Evolutionary conservation across 1,284 basidiomycete genomes (phyloP), one percentile per base, ranked within the genome.

Genomic region (Trichosporon coremiiforme): DNA sequence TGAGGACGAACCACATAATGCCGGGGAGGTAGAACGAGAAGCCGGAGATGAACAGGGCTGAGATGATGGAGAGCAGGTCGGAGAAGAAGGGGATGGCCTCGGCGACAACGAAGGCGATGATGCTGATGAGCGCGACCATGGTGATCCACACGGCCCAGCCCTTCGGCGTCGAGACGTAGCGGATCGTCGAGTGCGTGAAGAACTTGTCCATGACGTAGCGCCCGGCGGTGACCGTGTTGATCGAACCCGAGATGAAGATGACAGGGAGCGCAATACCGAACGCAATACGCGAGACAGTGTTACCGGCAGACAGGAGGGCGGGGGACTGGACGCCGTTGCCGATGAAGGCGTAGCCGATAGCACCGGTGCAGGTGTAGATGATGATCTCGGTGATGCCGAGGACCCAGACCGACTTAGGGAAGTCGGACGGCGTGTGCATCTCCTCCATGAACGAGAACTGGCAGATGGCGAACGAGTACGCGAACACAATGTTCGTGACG

Each of bases 91-190:
- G 77, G 66, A 82, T 79, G 13, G 75, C 76, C 69, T 72, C 67
- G 15, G 71, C 71, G 22, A 72, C 41, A 36, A 72, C 22, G 20
- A 47, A 72, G 2, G 67, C 71, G 36, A 68, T 63, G 35, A 70
- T 31, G 62, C 60, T 68, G 41, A 45, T 22, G 33, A 50, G 53
- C 17, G 45, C 29, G 35, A 68, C 68, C 20, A 64, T 50, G 1
- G 83, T 80, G 36, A 86, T 79, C 89, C 89, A 90, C 3, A 85
- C 81, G 17, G 79, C 74, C 41, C 79, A 73, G 5, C 85, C 84
- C 35, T 55, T 62, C 5, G 64, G 20, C 2, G 68, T 69, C 50
- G 80, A 76, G 63, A 84, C 75, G 70, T 80, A 80, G 68, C 80
- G 78, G 2, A 72, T 65, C 17, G 67, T 64, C 60, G 64, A 66